Evolutionary conservation across 176 grass and related monocot genomes (phyloP), one percentile per base, ranked within the genome.

Genomic region (Puccinellia tenuiflora): DNA sequence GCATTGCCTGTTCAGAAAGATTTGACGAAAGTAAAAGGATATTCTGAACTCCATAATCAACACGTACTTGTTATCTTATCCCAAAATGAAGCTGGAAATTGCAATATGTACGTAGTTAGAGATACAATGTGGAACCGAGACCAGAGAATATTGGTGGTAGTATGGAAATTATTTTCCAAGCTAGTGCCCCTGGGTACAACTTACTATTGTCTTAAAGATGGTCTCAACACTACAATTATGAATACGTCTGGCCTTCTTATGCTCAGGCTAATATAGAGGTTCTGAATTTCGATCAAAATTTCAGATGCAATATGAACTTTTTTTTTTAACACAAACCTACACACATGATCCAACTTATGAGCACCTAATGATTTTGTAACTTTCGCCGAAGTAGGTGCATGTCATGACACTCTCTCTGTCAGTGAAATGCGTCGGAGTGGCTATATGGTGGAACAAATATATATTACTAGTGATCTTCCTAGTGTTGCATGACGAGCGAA

Each of bases 41-140:
- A 88, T 88, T 69, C 77, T 51, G 39, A 37, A 39, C 18, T 76
- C 51, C 69, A 78, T 72, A 50, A 52, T 31, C 4, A 18, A 17
- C 73, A 84, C 56, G 18, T 11, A 26, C 70, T 64, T 33, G 21
- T 17, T 18, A 47, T 47, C 45, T 47, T 60, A 11, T 60, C 31
- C 59, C 50, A 50, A 51, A n/a, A n/a, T 39, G n/a, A 76, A 48
- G n/a, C 16, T 62, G 74, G 31, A 33, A 61, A 26, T 20, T 38
- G 1, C 13, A 81, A 68, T 68, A 57, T 55, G 18, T 76, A 15
- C 45, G 18, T 76, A 15, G 7, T 21, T 26, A 15, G 25, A 43
- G 26, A 75, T 43, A 77, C 25, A 14, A 50, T 6, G 51, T n/a
- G 31, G 63, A 39, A 60, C 22, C 22, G 47, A 48, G 38, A 46